Evolutionary conservation across 202 grass and related monocot genomes (phyloP).

Genomic region (Cymbopogon flexuosus): DNA sequence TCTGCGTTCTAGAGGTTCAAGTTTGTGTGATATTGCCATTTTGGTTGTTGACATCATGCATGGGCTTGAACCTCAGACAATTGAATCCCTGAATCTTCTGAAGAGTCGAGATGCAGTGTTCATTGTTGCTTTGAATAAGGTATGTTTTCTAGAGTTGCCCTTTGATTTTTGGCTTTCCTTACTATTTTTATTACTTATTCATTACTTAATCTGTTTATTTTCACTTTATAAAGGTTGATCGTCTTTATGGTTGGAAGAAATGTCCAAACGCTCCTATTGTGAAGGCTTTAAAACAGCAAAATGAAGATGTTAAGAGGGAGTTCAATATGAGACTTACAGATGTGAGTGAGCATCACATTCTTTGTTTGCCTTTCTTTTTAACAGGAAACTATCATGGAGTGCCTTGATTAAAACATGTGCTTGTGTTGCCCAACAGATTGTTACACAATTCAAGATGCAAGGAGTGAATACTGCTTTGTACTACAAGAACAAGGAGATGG

Average conservation of each 20-base stretch:
- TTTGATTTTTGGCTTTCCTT: not conserved
- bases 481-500: slow-evolving; percentile 97
- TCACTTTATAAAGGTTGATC: slow-evolving; percentile 66
- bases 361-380: not conserved
- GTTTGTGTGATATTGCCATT: slow-evolving; percentile 94
- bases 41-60: slow-evolving; percentile 98
- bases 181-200: slow-evolving; percentile 5
- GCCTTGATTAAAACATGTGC: slow-evolving; percentile 1
- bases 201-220: slow-evolving; percentile 19
- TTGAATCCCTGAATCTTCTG: slow-evolving; percentile 86
- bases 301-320: slow-evolving; percentile 86
- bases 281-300: slow-evolving; percentile 72
- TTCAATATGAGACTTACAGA: slow-evolving; percentile 90
- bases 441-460: slow-evolving; percentile 87
- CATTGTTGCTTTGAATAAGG: slow-evolving; percentile 95
- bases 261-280: slow-evolving; percentile 68
- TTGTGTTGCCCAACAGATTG: slow-evolving; percentile 54
- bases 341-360: slow-evolving; percentile 42
- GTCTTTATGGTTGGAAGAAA: slow-evolving; percentile 92
- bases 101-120: slow-evolving; percentile 77
- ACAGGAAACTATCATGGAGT: not conserved
- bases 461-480: slow-evolving; percentile 94
- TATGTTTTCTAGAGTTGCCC: slow-evolving; percentile 29
- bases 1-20: slow-evolving; percentile 95
- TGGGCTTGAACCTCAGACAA: slow-evolving; percentile 88